Percentiles rank a stretch among this genome's conserved stretches.
phyloP scores from a whole-genome alignment of 2,329 filamentous ascomycete species.

The Diaporthe helianthi region DNA sequence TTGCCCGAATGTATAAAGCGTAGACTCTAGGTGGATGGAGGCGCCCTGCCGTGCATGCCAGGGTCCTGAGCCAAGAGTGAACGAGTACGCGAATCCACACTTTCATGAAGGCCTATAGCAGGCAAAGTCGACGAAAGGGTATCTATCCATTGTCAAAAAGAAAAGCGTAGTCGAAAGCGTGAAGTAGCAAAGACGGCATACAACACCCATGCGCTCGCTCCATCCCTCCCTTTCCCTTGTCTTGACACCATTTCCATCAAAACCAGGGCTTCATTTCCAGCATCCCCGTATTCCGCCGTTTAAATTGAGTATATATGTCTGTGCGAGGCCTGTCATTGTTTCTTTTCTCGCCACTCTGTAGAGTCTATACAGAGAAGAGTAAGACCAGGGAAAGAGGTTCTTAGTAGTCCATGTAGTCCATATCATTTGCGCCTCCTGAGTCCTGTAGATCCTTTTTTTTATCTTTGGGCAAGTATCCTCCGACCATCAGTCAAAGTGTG shows the following conservation, averaged over 20 bases:
- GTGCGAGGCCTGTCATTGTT: not conserved
- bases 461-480: not conserved
- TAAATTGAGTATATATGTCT: not conserved
- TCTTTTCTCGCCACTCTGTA: conserved; percentile 8
- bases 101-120: not conserved
- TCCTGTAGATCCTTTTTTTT: conserved; percentile 15
- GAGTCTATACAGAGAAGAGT: not conserved
- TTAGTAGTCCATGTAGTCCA: not conserved
- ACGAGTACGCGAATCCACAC: not conserved
- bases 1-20: not conserved
- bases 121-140: conserved; percentile 20
- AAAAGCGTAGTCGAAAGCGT: conserved; percentile 10
- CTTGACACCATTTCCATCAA: conserved; percentile 12
- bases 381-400: not conserved
- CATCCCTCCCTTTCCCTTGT: conserved; percentile 26
- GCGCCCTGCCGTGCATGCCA: not conserved
- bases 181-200: conserved; percentile 3
- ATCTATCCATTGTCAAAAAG: conserved; percentile 21
- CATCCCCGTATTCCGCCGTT: not conserved
- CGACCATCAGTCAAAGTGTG: not conserved
- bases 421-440: conserved; percentile 7
- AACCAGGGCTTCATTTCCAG: conserved; percentile 4
- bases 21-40: not conserved
- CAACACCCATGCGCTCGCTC: conserved; percentile 12
- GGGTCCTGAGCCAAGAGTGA: not conserved